Conservation (phyloP, 805 yeast genomes). For the Candida arabinofermentans region DNA sequence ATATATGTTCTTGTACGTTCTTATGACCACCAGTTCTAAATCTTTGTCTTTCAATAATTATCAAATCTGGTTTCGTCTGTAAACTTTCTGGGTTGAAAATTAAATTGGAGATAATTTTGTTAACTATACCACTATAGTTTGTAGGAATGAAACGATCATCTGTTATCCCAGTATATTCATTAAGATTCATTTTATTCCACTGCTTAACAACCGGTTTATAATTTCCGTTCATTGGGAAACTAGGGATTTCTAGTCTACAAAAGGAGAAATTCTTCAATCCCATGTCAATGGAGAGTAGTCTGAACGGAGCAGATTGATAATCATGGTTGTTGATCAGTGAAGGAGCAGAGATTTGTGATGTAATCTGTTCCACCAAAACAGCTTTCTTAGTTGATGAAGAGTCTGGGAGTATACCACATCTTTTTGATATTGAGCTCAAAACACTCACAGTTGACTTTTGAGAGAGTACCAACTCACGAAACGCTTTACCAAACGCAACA, state of each 20-base stretch:
- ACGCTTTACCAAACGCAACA: neutral
- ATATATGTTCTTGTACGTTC: slow-evolving; percentile 45
- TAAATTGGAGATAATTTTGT: slow-evolving; percentile 15
- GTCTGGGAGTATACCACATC: slow-evolving; percentile 17
- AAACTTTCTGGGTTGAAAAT: slow-evolving; percentile 7
- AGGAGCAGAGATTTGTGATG: slow-evolving; percentile 3
- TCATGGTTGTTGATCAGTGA: slow-evolving; percentile 4
- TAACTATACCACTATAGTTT: slow-evolving; percentile 23
- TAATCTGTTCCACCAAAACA: slow-evolving; percentile 6
- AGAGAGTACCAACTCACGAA: neutral
- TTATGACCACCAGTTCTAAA: slow-evolving; percentile 45
- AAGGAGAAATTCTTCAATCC: slow-evolving; percentile 34
- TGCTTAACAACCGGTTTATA: slow-evolving; percentile 20
- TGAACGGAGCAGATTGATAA: slow-evolving; percentile 11
- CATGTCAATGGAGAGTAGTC: slow-evolving; percentile 29
- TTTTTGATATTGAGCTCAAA: slow-evolving; percentile 10
- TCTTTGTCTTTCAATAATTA: slow-evolving; percentile 55
- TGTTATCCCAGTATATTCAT: slow-evolving; percentile 14
- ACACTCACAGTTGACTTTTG: neutral
- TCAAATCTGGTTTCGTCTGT: slow-evolving; percentile 32
- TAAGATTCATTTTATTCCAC: slow-evolving; percentile 33
- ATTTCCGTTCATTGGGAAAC: neutral
- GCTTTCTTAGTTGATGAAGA: slow-evolving; percentile 10
- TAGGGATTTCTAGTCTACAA: slow-evolving; percentile 16
- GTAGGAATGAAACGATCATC: slow-evolving; percentile 25